Conservation (phyloP, 768 basidiomycete species). For the Hericium alpestre region DNA sequence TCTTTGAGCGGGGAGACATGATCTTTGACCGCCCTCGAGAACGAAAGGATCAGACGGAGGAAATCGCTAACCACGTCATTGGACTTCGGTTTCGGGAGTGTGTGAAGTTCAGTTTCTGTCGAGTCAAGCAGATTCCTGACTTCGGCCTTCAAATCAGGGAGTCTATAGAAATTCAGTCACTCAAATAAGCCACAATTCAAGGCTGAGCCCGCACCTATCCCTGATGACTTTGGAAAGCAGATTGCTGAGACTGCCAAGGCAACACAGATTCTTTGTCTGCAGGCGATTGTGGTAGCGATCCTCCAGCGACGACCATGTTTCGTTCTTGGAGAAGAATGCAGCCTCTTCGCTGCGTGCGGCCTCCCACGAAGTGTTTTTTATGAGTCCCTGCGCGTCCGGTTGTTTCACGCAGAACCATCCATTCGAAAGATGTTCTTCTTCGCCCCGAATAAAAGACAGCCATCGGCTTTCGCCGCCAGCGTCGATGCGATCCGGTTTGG, state of each 20-base stretch:
- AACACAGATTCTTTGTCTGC: constrained; percentile 47
- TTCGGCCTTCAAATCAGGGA: constrained; percentile 54
- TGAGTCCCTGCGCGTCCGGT: constrained; percentile 37
- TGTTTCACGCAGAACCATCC: constrained; percentile 45
- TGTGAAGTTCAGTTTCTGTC: constrained; percentile 23
- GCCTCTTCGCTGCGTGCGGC: constrained; percentile 49
- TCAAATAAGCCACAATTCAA: background rate
- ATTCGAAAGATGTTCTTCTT: constrained; percentile 38
- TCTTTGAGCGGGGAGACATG: constrained; percentile 43
- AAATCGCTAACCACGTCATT: constrained; percentile 49
- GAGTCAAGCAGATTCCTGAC: constrained; percentile 33
- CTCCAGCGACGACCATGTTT: constrained; percentile 49
- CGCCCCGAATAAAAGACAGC: constrained; percentile 47
- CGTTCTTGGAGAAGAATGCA: constrained; percentile 39
- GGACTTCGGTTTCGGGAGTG: constrained; percentile 43
- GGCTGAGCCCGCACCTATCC: constrained; percentile 35
- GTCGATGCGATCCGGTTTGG: constrained; percentile 63
- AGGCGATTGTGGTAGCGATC: constrained; percentile 38
- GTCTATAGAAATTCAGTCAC: constrained; percentile 25
- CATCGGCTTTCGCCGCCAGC: constrained; percentile 43
- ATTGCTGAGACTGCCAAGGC: constrained; percentile 43
- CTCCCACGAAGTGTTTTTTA: constrained; percentile 43
- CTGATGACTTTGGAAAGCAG: constrained; percentile 55
- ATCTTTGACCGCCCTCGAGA: constrained; percentile 31
- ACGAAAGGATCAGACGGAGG: constrained; percentile 33